These are phyloP conservation scores for Prunus mira DNA, from an alignment of 306 rosid genomes.

Conservation along the genomic window DNA sequence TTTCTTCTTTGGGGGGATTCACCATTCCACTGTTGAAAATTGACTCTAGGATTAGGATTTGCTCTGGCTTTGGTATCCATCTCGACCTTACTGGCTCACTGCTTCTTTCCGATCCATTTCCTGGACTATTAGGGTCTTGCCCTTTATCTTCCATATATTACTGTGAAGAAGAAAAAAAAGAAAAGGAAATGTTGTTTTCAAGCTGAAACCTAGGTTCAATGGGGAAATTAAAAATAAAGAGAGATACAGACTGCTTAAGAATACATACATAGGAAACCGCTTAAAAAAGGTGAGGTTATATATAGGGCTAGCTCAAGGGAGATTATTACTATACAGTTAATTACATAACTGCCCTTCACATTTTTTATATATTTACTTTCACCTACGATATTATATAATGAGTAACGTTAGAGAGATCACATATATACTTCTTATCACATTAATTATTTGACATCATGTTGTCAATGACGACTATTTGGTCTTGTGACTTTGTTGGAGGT, in stretches of 20 bases:
- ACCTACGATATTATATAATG: neutral
- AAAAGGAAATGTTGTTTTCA: slow-evolving; percentile 11
- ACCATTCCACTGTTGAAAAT: slow-evolving; percentile 98
- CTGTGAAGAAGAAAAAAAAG: slow-evolving; percentile 5
- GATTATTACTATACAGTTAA: neutral
- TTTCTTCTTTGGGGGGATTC: slow-evolving; percentile 87
- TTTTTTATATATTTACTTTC: neutral
- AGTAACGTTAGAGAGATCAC: neutral
- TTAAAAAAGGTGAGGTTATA: slow-evolving; percentile 16
- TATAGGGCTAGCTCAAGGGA: slow-evolving; percentile 3
- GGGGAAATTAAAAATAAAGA: neutral
- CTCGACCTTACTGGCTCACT: slow-evolving; percentile 78
- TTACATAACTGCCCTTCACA: slow-evolving; percentile 12
- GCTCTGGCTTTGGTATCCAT: slow-evolving; percentile 94
- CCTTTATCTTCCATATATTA: slow-evolving; percentile 51
- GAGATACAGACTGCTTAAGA: neutral
- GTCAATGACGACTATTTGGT: too few species aligned
- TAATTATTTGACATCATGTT: neutral
- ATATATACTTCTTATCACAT: neutral
- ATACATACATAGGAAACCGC: slow-evolving; percentile 26
- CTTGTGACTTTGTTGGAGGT: too few species aligned
- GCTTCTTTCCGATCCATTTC: slow-evolving; percentile 39
- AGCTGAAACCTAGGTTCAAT: slow-evolving; percentile 11
- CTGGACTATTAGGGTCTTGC: slow-evolving; percentile 29
- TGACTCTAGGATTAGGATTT: slow-evolving; percentile 86